Evolutionary conservation across 2,329 filamentous ascomycete species (phyloP).

Genomic region (Rutstroemia sp.): DNA sequence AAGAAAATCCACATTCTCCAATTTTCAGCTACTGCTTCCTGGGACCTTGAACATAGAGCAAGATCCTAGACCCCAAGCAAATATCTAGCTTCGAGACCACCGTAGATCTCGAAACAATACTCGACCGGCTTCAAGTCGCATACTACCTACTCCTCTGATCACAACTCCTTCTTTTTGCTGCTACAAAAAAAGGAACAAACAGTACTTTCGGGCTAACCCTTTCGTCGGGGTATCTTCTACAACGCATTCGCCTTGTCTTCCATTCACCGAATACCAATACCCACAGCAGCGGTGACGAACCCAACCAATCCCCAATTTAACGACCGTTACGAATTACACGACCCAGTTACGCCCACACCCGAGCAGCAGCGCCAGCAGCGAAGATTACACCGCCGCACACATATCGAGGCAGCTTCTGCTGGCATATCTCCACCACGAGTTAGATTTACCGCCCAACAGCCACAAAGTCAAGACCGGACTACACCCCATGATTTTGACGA

Average conservation of each 20-base stretch:
- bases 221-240: constrained; percentile 12
- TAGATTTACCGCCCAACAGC: constrained; percentile 17
- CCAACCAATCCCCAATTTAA: constrained; percentile 23
- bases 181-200: background rate
- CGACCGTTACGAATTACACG: constrained; percentile 31
- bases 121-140: background rate
- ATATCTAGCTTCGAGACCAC: no score
- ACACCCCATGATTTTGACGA: constrained; percentile 25
- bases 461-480: constrained; percentile 13
- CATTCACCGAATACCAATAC: constrained; percentile 5
- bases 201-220: background rate
- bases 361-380: constrained; percentile 29
- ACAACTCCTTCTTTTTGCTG: background rate
- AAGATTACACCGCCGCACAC: constrained; percentile 22
- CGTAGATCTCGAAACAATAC: background rate
- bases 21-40: no score
- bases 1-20: no score
- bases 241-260: constrained; percentile 26
- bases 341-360: constrained; percentile 24
- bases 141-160: background rate
- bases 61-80: no score
- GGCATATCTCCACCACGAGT: constrained; percentile 27
- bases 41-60: no score
- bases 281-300: constrained; percentile 28
- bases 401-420: constrained; percentile 28